Evolutionary conservation across 371 early-diverging fungal species (phyloP).

Genomic region (Apophysomyces elegans): DNA sequence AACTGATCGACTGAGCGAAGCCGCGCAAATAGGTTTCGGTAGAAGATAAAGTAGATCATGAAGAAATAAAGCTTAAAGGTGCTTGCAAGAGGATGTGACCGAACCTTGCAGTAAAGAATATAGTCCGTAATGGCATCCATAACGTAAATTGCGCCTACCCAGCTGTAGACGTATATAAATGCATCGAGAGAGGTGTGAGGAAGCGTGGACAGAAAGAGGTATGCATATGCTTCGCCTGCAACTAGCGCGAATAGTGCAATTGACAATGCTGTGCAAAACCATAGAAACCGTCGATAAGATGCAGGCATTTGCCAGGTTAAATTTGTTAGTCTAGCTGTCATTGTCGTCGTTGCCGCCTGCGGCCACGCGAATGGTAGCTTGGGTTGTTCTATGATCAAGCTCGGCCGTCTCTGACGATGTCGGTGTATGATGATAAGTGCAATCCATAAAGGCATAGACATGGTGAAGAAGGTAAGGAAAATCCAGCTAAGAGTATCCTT

Average conservation of each 20-base stretch:
- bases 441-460: slow-evolving; percentile 67
- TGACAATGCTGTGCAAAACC: slow-evolving; percentile 72
- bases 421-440: slow-evolving; percentile 66
- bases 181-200: slow-evolving; percentile 65
- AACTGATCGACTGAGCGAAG: slow-evolving; percentile 70
- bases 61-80: slow-evolving; percentile 75
- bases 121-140: slow-evolving; percentile 68
- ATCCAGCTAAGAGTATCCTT: slow-evolving; percentile 71
- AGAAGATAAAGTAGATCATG: slow-evolving; percentile 81
- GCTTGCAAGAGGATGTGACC: slow-evolving; percentile 70
- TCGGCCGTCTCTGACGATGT: slow-evolving; percentile 27
- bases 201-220: slow-evolving; percentile 55
- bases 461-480: slow-evolving; percentile 68
- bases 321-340: slow-evolving; percentile 51
- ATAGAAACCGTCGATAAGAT: slow-evolving; percentile 73
- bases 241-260: slow-evolving; percentile 67
- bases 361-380: slow-evolving; percentile 30
- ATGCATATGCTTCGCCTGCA: slow-evolving; percentile 73
- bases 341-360: slow-evolving; percentile 33
- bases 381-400: not conserved
- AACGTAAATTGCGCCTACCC: slow-evolving; percentile 70
- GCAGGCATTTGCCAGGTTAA: slow-evolving; percentile 62
- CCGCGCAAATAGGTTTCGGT: slow-evolving; percentile 76
- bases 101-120: slow-evolving; percentile 64
- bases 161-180: slow-evolving; percentile 72